Base-by-base conservation (phyloP, 768 basidiomycete species). In the Trichaptum fuscoviolaceum region DNA sequence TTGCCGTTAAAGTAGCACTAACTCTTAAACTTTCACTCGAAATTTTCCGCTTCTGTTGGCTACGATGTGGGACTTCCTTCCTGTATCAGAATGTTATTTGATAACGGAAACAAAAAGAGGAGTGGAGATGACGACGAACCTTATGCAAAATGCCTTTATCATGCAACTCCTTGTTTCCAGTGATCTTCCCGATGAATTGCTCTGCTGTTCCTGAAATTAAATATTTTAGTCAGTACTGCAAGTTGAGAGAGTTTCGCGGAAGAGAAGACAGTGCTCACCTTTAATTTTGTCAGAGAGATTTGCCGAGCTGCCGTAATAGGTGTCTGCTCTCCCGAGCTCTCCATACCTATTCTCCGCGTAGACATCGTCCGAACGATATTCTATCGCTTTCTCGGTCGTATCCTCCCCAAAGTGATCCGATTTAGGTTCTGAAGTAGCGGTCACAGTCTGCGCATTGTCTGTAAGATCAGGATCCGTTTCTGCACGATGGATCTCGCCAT, bases 161-260 rank as follows among this genome's bases (percentile, higher is more conserved):
- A 9, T 58, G 57, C n/a, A 30, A 57, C 30, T 61, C 59, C 23
- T 61, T 25, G 30, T 61, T 61, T 8, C 35, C 62, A 23, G 61
- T 63, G 36, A 36, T n/a, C 24, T 64, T 35, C 20, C 35, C 59
- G 24, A 66, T 62, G 34, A 57, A 65, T 63, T 26, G 25, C 59
- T 26, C 24, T n/a, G 34, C 59, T 65, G 4, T 24, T 24, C 52
- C 26, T 60, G 30, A 7, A 24, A 8, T 2, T 4, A 52, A 52
- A 3, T 8, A 30, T 30, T 30, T 30, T 20, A 52, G 42, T 52
- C 8, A 63, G 23, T 63, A 30, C 24, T 8, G 58, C n/a, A 3
- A 9, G 3, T 18, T 61, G 24, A 34, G 23, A 15, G 24, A 12
- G 12, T 9, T 12, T 15, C n/a, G 25, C 15, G 30, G 59, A 34